Base-by-base conservation (phyloP, 257 asterid species). In the Anisodus tanguticus region DNA sequence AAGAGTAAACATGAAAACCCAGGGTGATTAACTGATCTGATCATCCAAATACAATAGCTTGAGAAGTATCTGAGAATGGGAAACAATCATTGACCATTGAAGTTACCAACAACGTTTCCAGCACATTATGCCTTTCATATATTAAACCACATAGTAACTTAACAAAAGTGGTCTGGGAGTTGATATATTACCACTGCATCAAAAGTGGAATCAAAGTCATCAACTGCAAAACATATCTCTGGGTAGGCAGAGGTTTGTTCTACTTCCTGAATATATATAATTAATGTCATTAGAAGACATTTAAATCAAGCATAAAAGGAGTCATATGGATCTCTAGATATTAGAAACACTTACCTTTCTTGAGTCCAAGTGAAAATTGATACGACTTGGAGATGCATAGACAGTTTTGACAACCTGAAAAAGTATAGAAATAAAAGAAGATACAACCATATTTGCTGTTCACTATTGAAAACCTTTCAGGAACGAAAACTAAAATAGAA, bases 371-470 rank as follows among this genome's bases (percentile, higher is more conserved):
- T 94, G 98, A 90, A 96, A 94, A 89, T 96, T 91, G 81, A 96
- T 87, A 80, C 99, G 98, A 88, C 98, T 94, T 71, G 99, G 99
- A 90, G 99, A 96, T 82, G 99, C 99, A 89, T 93, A 96, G 59
- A 96, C 98, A 77, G 98, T 96, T 93, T 96, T 96, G 91, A 96
- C 93, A 45, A 96, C 99, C 99, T 96, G 92, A 45, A 84, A 11
- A 78, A 6, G 69, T 19, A 79, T 13, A 59, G 71, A 79, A 66
- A 80, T 35, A 74, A 74, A 74, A 67, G 37, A 54, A 15, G 78
- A 53, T 63, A 15, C 45, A 53, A 31, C 31, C 64, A 77, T 54
- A 51, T 77, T 77, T 53, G 9, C 31, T 53, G 81, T 26, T 77
- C 66, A 53, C 66, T 53, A 31, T 13, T 26, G 81, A 51, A 53